These are phyloP conservation scores for Penicillium sp. DNA, from an alignment of 2,329 filamentous ascomycete genomes.

Conservation along the genomic window DNA sequence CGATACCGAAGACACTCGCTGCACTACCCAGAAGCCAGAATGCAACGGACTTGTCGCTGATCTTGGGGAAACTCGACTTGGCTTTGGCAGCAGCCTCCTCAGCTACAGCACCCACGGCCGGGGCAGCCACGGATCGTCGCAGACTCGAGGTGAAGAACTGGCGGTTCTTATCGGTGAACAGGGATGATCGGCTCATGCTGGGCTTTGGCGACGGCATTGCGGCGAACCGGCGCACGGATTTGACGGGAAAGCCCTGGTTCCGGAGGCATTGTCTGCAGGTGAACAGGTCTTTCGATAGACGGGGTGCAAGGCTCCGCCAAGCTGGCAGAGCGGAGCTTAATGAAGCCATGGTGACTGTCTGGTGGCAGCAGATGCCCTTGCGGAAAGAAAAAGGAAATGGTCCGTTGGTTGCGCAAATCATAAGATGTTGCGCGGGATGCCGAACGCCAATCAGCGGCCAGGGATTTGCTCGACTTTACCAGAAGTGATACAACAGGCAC, in stretches of 20 bases:
- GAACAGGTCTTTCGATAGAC: constrained; percentile 48
- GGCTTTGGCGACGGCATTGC: constrained; percentile 37
- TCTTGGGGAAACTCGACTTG: constrained; percentile 60
- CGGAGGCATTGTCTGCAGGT: constrained; percentile 51
- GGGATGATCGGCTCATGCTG: constrained; percentile 35
- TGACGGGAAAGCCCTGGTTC: constrained; percentile 38
- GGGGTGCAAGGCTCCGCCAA: constrained; percentile 44
- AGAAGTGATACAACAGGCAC: neutral
- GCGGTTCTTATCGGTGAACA: constrained; percentile 34
- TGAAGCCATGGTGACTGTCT: constrained; percentile 40
- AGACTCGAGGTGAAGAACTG: constrained; percentile 38
- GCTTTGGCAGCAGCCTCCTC: constrained; percentile 35
- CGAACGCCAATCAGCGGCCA: constrained; percentile 31
- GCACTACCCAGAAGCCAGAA: constrained; percentile 94
- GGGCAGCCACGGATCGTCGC: constrained; percentile 31
- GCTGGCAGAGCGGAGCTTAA: constrained; percentile 39
- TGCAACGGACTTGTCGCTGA: constrained; percentile 76
- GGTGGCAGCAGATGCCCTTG: constrained; percentile 17
- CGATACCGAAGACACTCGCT: constrained; percentile 93
- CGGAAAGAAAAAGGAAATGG: constrained; percentile 20
- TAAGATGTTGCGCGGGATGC: constrained; percentile 23
- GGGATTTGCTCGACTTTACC: constrained; percentile 26
- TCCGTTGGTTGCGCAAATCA: constrained; percentile 25
- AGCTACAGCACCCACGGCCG: constrained; percentile 28
- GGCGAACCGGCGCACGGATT: constrained; percentile 40